Evolutionary conservation across 2,329 filamentous ascomycete species (phyloP).

Genomic region (Fusarium albidum): DNA sequence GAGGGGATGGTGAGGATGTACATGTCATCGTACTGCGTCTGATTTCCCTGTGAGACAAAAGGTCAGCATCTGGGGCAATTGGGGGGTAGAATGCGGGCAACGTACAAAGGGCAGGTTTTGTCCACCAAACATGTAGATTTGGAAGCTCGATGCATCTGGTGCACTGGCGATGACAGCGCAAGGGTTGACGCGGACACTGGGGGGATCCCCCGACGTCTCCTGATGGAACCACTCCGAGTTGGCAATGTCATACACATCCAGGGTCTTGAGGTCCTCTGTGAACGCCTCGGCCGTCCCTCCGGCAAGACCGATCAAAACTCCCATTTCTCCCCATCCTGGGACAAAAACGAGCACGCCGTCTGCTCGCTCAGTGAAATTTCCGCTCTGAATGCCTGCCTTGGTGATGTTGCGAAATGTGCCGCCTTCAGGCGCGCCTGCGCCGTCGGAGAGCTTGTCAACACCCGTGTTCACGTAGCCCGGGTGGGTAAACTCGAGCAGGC

Average conservation of each 20-base stretch:
- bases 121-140: constrained; percentile 81
- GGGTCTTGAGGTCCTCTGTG: constrained; percentile 57
- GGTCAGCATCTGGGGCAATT: constrained; percentile 12
- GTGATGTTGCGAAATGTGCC: constrained; percentile 80
- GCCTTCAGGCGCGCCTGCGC: constrained; percentile 64
- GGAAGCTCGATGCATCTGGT: constrained; percentile 76
- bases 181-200: constrained; percentile 62
- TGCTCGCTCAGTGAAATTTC: constrained; percentile 74
- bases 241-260: constrained; percentile 75
- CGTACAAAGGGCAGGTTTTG: constrained; percentile 73
- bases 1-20: constrained; percentile 69
- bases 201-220: constrained; percentile 61
- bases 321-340: constrained; percentile 75
- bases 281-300: constrained; percentile 76
- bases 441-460: constrained; percentile 62
- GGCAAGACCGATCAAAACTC: constrained; percentile 75
- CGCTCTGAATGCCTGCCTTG: constrained; percentile 71
- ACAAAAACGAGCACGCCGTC: constrained; percentile 78
- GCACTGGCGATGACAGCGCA: constrained; percentile 69
- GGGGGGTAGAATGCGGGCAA: constrained; percentile 8
- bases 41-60: constrained; percentile 48
- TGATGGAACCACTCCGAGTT: constrained; percentile 69
- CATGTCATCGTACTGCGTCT: constrained; percentile 69
- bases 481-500: constrained; percentile 78
- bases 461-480: constrained; percentile 72